Base-by-base conservation (phyloP, 805 yeast species). In the Metschnikowia lochheadii region DNA sequence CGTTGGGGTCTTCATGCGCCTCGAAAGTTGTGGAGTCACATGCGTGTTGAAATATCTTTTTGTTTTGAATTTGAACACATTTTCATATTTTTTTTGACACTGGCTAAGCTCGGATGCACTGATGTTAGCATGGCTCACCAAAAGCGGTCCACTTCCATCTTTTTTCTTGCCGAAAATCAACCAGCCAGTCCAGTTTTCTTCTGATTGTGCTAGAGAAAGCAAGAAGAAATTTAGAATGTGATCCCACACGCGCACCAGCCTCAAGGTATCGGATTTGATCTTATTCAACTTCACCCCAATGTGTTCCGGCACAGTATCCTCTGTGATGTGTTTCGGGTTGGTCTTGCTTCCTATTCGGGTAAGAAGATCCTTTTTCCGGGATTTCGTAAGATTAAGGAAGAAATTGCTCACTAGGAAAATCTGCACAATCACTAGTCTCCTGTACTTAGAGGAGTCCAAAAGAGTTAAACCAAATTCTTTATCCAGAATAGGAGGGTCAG, bases 11-110 rank as follows among this genome's bases (percentile, higher is more conserved):
- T 61, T 70, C 77, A 74, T 73, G 44, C 65, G 65, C 33, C 77
- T 55, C 1, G 77, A 66, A 17, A 73, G 61, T 54, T 70, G 76
- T 4, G 78, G 77, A 2, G 78, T 73, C 8, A 65, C 76, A 50
- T 69, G 72, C 1, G 63, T 57, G 52, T 74, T 72, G 63, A 73
- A 73, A 53, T 73, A 74, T 45, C 66, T 57, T 52, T 70, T 70
- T 10, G 44, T 63, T 65, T 56, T 71, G 63, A 11, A 64, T 1
- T 75, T 76, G 17, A 58, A 58, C 1, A 59, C 39, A 1, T 49
- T 41, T 6, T 57, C 56, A 15, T 53, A 58, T 32, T 63, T 58
- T 6, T 62, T 59, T 17, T 56, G 40, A 0, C 59, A 54, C 7
- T 49, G 52, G 2, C 40, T 18, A 34, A 70, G 50, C 4, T 68